Conservation (phyloP, 495 filamentous ascomycete genomes). For the Entonaema liquescens region DNA sequence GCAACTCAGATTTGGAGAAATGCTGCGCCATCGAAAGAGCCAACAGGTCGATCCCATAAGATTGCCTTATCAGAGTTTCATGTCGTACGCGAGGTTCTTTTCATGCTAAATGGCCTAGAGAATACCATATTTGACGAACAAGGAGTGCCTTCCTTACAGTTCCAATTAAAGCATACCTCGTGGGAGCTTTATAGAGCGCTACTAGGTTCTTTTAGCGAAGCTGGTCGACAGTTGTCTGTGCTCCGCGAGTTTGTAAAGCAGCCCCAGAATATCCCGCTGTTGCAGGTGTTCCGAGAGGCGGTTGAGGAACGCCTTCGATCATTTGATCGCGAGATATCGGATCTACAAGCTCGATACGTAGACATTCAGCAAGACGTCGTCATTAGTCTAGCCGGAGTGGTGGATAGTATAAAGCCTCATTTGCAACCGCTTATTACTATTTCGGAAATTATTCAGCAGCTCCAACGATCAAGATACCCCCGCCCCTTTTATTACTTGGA, state of each 20-base stretch:
- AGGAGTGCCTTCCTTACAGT: conserved; percentile 43
- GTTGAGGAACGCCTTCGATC: conserved; percentile 51
- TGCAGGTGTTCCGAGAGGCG: conserved; percentile 60
- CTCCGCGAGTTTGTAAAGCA: conserved; percentile 47
- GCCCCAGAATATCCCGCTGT: conserved; percentile 52
- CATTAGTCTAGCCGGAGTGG: conserved; percentile 67
- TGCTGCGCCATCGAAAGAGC: conserved; percentile 42
- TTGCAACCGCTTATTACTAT: conserved; percentile 65
- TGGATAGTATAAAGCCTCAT: conserved; percentile 64
- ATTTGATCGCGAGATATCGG: conserved; percentile 56
- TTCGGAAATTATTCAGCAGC: conserved; percentile 55
- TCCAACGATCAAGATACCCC: conserved; percentile 50
- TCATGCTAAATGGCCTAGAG: conserved; percentile 83
- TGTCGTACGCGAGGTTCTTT: conserved; percentile 77
- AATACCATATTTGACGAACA: conserved; percentile 72
- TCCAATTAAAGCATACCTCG: conserved; percentile 50
- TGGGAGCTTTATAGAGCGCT: conserved; percentile 55
- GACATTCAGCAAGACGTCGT: conserved; percentile 55
- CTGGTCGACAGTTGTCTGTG: conserved; percentile 49
- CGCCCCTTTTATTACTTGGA: conserved; percentile 72
- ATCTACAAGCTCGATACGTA: conserved; percentile 56
- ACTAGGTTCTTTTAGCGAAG: conserved; percentile 51
- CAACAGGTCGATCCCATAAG: conserved; percentile 51
- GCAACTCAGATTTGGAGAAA: conserved; percentile 73
- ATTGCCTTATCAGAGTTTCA: conserved; percentile 74